Percentiles rank a stretch among this genome's conserved stretches.
phyloP scores from a whole-genome alignment of 495 filamentous ascomycete genomes.

The Hypoxylon cercidicola region DNA sequence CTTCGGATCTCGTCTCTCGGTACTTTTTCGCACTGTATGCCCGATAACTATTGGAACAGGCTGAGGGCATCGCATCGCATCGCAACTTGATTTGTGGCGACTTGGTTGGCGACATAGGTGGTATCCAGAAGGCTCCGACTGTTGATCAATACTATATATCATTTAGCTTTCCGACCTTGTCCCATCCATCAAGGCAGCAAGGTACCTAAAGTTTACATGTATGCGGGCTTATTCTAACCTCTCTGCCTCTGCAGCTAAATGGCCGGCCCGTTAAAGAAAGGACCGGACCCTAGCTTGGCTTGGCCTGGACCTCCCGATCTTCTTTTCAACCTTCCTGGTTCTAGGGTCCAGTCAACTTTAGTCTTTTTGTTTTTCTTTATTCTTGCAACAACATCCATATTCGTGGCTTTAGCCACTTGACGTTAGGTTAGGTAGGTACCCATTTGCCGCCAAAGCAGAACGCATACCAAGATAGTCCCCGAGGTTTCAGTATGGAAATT shows the following conservation, averaged over 20 bases:
- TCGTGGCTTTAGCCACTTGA: neutral
- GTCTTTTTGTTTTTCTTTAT: conserved; percentile 1
- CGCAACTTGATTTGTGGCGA: conserved; percentile 19
- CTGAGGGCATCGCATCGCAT: neutral
- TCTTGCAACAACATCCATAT: neutral
- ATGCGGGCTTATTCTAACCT: conserved; percentile 21
- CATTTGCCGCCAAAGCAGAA: neutral
- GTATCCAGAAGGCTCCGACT: neutral
- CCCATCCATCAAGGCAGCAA: neutral
- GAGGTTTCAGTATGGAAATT: neutral
- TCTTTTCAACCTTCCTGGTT: neutral
- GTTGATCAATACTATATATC: conserved; percentile 14
- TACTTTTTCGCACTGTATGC: neutral
- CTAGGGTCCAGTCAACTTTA: neutral
- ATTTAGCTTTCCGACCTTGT: neutral
- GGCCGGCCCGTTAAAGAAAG: conserved; percentile 31
- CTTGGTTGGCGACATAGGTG: conserved; percentile 4
- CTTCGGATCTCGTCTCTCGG: too few species aligned
- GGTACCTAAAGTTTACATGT: conserved; percentile 2
- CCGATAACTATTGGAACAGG: neutral
- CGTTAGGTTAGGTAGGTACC: neutral
- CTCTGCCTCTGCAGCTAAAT: conserved; percentile 29
- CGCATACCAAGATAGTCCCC: neutral
- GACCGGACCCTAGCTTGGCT: conserved; percentile 26
- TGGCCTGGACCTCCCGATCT: conserved; percentile 8